These are phyloP conservation scores for Sordariomycetes sp. DNA, from an alignment of 2,329 filamentous ascomycete species.

Conservation along the genomic window DNA sequence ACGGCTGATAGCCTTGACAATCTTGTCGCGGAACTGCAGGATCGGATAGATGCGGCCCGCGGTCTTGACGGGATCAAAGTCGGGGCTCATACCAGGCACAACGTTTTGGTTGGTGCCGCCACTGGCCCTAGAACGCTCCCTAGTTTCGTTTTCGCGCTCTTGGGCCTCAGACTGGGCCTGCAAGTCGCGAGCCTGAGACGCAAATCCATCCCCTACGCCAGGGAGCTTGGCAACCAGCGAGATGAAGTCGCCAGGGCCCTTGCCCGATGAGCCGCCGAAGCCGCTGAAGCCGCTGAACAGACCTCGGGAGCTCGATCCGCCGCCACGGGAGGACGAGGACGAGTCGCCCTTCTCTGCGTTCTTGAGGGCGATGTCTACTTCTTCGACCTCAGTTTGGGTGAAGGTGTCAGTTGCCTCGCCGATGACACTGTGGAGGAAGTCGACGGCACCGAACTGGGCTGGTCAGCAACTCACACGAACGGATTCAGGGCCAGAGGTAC, in stretches of 20 bases:
- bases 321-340: constrained; percentile 25
- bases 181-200: constrained; percentile 55
- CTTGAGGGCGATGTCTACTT: constrained; percentile 66
- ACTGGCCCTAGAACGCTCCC: too few relatives aligned
- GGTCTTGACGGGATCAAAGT: constrained; percentile 71
- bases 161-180: constrained; percentile 53
- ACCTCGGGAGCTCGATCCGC: constrained; percentile 25
- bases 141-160: constrained; percentile 44
- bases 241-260: constrained; percentile 45
- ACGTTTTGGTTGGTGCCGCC: constrained; percentile 40
- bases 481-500: not conserved
- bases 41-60: constrained; percentile 87
- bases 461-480: not conserved
- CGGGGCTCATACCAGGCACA: constrained; percentile 65
- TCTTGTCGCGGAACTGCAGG: constrained; percentile 84
- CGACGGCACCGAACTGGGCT: constrained; percentile 62
- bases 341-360: constrained; percentile 49
- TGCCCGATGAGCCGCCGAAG: constrained; percentile 19
- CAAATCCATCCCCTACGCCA: constrained; percentile 55
- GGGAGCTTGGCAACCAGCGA: constrained; percentile 70
- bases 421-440: constrained; percentile 72
- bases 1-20: constrained; percentile 76
- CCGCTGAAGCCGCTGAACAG: constrained; percentile 35
- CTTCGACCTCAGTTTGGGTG: constrained; percentile 75
- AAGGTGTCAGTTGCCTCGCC: constrained; percentile 77